Percentiles rank a stretch among this genome's conserved stretches.
Evolutionary conservation across 495 filamentous ascomycete species (phyloP).

Genomic region (Tuber borchii): DNA sequence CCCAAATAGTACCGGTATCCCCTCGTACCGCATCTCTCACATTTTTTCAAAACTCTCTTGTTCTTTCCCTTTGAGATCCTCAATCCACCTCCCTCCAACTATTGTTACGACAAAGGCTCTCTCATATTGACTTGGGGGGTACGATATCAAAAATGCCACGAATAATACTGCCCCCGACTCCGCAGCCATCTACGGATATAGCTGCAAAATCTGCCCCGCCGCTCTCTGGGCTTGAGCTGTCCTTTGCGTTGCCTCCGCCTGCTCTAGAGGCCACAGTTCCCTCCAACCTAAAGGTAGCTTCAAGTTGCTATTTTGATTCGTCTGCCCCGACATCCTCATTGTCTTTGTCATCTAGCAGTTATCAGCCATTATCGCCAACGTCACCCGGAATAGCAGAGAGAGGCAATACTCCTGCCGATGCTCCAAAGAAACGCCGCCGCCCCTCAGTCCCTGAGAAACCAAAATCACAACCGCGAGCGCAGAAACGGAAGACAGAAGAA

Average conservation of each 20-base stretch:
- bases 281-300: not conserved
- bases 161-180: conserved; percentile 67
- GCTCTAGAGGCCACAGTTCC: conserved; percentile 46
- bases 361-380: conserved; percentile 53
- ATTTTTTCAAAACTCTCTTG: conserved; percentile 3
- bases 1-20: not conserved
- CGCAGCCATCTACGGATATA: conserved; percentile 76
- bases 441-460: conserved; percentile 50
- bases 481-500: conserved; percentile 18
- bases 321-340: conserved; percentile 19
- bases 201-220: conserved; percentile 62
- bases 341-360: conserved; percentile 45
- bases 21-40: not conserved
- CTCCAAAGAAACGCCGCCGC: conserved; percentile 55
- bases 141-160: conserved; percentile 59
- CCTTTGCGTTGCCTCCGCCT: conserved; percentile 78
- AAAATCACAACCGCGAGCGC: conserved; percentile 47
- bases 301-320: not conserved
- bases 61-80: not conserved
- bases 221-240: conserved; percentile 51
- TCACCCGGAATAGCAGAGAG: conserved; percentile 54
- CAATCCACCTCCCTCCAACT: not conserved
- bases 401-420: conserved; percentile 8
- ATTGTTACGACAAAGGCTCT: conserved; percentile 12
- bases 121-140: not conserved